A percentile compares a stretch with the other conserved stretches of the same genome.
Evolutionary conservation across 495 filamentous ascomycete species (phyloP).

Genomic region (Hypoxylon crocopeplum): DNA sequence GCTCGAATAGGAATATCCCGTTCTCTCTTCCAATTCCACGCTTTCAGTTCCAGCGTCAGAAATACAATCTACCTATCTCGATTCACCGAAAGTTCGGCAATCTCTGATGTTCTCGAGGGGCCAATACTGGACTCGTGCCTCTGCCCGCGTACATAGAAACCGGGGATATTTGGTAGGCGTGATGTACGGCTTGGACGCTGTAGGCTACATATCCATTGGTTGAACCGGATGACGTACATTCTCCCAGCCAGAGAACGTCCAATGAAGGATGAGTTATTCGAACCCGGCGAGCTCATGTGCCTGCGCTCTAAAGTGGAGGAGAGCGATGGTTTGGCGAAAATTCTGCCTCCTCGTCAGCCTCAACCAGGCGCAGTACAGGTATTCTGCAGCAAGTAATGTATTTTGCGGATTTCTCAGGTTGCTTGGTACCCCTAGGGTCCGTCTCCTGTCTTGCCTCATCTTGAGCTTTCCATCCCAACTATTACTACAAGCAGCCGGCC

Average conservation of each 20-base stretch:
- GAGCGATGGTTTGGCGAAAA: conserved; percentile 12
- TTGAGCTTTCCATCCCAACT: conserved; percentile 18
- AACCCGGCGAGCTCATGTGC: conserved; percentile 21
- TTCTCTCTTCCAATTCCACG: conserved; percentile 1
- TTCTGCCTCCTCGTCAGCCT: conserved; percentile 33
- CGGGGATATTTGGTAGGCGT: neutral
- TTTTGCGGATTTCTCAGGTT: conserved; percentile 2
- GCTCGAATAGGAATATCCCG: conserved; percentile 20
- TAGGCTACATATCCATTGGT: conserved; percentile 3
- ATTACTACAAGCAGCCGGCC: conserved; percentile 21
- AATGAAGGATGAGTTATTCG: conserved; percentile 15
- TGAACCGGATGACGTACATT: conserved; percentile 10
- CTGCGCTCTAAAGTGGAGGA: conserved; percentile 2
- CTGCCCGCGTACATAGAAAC: neutral
- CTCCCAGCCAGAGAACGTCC: conserved; percentile 16
- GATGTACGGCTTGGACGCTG: conserved; percentile 1
- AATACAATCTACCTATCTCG: neutral
- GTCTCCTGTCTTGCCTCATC: conserved; percentile 14
- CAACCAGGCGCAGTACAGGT: conserved; percentile 23
- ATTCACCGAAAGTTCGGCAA: conserved; percentile 24
- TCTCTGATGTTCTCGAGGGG: neutral
- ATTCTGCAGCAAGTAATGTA: conserved; percentile 5
- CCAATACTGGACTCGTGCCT: neutral
- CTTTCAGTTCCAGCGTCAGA: neutral
- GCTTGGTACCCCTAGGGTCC: conserved; percentile 1